Evolutionary conservation across 495 filamentous ascomycete genomes (phyloP).

Genomic region (Penicillium turbatum): DNA sequence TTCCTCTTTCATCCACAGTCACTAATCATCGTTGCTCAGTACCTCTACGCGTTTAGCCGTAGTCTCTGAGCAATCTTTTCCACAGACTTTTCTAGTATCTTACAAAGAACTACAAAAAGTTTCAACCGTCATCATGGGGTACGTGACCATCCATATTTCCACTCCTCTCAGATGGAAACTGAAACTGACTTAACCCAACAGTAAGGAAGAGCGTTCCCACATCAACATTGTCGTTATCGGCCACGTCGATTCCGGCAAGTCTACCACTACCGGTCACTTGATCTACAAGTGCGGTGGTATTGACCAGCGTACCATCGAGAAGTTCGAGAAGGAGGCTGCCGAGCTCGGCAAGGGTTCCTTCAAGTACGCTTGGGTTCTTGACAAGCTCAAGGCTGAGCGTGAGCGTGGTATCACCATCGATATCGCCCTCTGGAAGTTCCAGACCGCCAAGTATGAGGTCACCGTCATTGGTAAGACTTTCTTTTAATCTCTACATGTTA

Average conservation of each 20-base stretch:
- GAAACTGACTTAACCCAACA: slow-evolving; percentile 26
- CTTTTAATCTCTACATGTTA: neutral
- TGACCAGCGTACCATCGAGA: slow-evolving; percentile 99
- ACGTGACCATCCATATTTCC: slow-evolving; percentile 20
- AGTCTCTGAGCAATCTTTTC: slow-evolving; percentile 45
- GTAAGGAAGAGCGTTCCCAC: slow-evolving; percentile 82
- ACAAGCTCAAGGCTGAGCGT: slow-evolving; percentile 99
- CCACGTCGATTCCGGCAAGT: slow-evolving; percentile 99
- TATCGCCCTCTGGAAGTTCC: slow-evolving; percentile 99
- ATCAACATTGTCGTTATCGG: slow-evolving; percentile 99
- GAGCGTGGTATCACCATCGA: slow-evolving; percentile 99
- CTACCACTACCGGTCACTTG: slow-evolving; percentile 94
- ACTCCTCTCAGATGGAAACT: too few species aligned
- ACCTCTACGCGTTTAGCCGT: slow-evolving; percentile 52
- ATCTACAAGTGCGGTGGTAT: slow-evolving; percentile 99
- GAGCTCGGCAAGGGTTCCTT: slow-evolving; percentile 99
- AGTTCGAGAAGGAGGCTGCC: slow-evolving; percentile 99
- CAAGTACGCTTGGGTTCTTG: slow-evolving; percentile 99
- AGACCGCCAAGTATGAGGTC: slow-evolving; percentile 97
- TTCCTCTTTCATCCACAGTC: slow-evolving; percentile 24
- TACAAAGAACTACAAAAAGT: slow-evolving; percentile 44
- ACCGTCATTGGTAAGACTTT: slow-evolving; percentile 87
- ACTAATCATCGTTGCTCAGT: slow-evolving; percentile 41
- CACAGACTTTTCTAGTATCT: slow-evolving; percentile 40
- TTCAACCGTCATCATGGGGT: slow-evolving; percentile 52